Evolutionary conservation across 345 rosid genomes (phyloP), one percentile per base, ranked within the genome.

Genomic region (Excoecaria cochinchinensis): DNA sequence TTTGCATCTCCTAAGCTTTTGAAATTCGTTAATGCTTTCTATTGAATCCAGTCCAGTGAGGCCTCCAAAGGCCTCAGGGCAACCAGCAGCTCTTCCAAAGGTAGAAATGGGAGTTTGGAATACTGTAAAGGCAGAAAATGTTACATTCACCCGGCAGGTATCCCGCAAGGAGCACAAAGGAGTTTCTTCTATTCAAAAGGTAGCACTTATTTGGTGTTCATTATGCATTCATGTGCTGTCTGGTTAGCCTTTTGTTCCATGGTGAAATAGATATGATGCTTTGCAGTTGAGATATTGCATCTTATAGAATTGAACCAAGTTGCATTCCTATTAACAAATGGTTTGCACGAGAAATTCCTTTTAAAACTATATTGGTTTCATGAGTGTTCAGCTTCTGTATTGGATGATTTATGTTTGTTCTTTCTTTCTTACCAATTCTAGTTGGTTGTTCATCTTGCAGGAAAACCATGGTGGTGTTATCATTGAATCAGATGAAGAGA

Each of bases 401-500:
- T 12, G 1, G 39, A 7, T 31, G 1, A 50, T 39, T 51, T 7
- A 17, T 0, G 14, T 14, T 39, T 3, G 63, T 31, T 58, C 44
- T 47, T 56, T 58, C 44, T 47, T 56, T 17, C 24, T 69, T 44
- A 47, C 38, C 72, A 6, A 58, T 39, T 11, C 36, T 60, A 59
- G 76, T 64, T 69, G 50, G 10, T 58, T 69, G 15, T 74, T 48
- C 53, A 50, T 53, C 48, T 46, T 80, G 85, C 97, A 92, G 88
- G 82, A 79, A 78, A 88, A 65, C 67, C 80, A 80, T 73, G 47
- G 75, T 72, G 81, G 72, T 78, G 67, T 88, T 46, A 62, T 79
- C 63, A 83, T 83, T 77, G 92, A 92, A 59, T 90, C 92, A 16
- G 97, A 96, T 80, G 99, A 92, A 76, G 99, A 90, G 65, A 85